phyloP scores from a whole-genome alignment of 78 protist genomes.

The Dictyostelium intermedium region DNA sequence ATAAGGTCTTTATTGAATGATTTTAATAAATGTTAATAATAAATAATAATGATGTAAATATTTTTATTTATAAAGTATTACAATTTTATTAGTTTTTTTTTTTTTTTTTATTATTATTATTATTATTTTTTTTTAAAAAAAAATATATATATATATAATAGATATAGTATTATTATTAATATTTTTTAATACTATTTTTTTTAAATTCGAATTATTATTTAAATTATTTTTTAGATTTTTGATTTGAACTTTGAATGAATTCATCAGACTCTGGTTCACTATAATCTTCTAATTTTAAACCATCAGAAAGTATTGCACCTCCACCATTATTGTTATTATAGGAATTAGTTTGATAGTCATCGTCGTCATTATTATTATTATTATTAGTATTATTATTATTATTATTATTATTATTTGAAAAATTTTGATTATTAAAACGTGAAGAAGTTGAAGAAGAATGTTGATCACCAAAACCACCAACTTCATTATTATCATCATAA shows the following conservation, averaged over 20 bases:
- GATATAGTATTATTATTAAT: too few species aligned
- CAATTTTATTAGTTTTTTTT: neutral
- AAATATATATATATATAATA: too few species aligned
- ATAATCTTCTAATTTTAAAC: conserved; percentile 55
- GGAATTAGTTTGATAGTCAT: neutral
- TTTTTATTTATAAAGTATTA: neutral
- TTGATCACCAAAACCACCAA: neutral
- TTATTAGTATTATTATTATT: too few species aligned
- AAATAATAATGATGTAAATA: neutral
- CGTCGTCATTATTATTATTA: neutral
- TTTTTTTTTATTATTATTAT: neutral
- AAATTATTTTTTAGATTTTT: neutral
- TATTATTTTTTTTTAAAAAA: too few species aligned
- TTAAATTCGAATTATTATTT: too few species aligned
- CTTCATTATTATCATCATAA: conserved; percentile 18
- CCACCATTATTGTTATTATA: neutral
- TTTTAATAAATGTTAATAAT: neutral
- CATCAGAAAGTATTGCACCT: conserved; percentile 59
- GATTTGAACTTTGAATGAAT: conserved; percentile 10
- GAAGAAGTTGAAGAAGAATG: neutral
- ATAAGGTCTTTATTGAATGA: neutral
- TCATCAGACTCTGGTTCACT: conserved; percentile 69
- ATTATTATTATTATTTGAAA: neutral
- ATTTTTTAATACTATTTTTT: too few species aligned
- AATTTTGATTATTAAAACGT: neutral